phyloP scores from a whole-genome alignment of 306 rosid genomes.

The Pachyrhizus erosus region DNA sequence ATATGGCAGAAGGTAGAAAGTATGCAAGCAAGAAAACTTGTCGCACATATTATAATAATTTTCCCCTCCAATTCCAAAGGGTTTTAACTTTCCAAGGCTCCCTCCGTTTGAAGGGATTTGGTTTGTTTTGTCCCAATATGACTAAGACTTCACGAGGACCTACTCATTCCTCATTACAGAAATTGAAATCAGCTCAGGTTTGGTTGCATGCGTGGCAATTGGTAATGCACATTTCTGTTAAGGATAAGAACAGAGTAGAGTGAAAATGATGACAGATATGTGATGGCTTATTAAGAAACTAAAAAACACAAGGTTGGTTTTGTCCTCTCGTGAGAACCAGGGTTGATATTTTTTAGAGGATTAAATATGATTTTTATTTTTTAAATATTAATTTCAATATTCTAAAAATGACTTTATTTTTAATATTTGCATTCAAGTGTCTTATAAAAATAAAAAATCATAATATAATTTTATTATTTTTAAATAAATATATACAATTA shows the following conservation, averaged over 20 bases:
- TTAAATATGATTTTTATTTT: too few species aligned
- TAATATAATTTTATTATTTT: too few species aligned
- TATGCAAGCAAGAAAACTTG: conserved; percentile 6
- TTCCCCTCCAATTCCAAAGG: not conserved
- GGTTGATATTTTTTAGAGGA: conserved; percentile 45
- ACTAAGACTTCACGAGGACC: not conserved
- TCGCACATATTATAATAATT: not conserved
- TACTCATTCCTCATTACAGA: not conserved
- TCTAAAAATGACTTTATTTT: too few species aligned
- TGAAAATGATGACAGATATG: conserved; percentile 15
- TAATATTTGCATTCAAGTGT: too few species aligned
- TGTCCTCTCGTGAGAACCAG: conserved; percentile 36
- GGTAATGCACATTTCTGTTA: conserved; percentile 28
- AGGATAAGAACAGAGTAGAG: not conserved
- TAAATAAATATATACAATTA: too few species aligned
- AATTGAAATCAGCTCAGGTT: too few species aligned
- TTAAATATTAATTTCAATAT: too few species aligned
- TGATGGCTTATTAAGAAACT: too few species aligned
- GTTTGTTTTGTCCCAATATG: conserved; percentile 5
- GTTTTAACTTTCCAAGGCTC: conserved; percentile 8
- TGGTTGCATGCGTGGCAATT: not conserved
- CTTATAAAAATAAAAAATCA: too few species aligned
- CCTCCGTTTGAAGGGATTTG: not conserved
- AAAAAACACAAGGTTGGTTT: conserved; percentile 29
- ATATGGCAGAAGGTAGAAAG: not conserved